Evolutionary conservation across 164 flowering plant genomes (phyloP).

Genomic region (Magnolia changhungtana): DNA sequence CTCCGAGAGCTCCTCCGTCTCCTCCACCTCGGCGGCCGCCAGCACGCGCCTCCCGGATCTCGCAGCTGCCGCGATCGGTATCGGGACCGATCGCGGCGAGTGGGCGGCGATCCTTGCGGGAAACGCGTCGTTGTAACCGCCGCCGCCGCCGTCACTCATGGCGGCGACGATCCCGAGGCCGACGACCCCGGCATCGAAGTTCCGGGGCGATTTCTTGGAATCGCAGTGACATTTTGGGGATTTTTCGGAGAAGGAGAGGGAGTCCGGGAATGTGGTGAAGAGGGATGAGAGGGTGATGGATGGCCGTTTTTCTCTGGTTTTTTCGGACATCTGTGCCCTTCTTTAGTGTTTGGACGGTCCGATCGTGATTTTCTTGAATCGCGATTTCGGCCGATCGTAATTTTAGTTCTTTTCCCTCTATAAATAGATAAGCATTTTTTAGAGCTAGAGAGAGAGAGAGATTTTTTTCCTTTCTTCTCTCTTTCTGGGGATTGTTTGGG

Average conservation of each 20-base stretch:
- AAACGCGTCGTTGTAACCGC: slow-evolving; percentile 12
- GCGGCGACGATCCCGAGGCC: slow-evolving; percentile 56
- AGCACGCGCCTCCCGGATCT: slow-evolving; percentile 14
- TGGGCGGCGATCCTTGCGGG: slow-evolving; percentile 6
- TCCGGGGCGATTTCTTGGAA: slow-evolving; percentile 29
- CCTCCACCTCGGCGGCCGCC: slow-evolving; percentile 13
- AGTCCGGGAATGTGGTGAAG: slow-evolving; percentile 22
- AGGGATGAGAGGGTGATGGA: slow-evolving; percentile 26
- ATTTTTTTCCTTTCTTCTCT: not conserved
- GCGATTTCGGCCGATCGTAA: not conserved
- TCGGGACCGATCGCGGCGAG: slow-evolving; percentile 36
- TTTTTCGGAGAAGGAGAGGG: slow-evolving; percentile 14
- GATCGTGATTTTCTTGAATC: not conserved
- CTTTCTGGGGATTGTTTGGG: not conserved
- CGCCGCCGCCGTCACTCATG: slow-evolving; percentile 28
- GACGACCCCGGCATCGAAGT: slow-evolving; percentile 31
- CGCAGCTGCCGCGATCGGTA: slow-evolving; percentile 26
- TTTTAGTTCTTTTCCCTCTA: not conserved
- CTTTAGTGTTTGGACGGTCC: not conserved
- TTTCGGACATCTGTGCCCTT: slow-evolving; percentile 1
- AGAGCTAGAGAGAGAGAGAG: not conserved
- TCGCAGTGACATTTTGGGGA: slow-evolving; percentile 8
- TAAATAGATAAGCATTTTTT: not conserved
- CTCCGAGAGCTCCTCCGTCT: slow-evolving; percentile 49
- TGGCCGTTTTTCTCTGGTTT: not conserved